Base-by-base conservation (phyloP, 1,284 basidiomycete species). In the Ceratobasidium sp. region DNA sequence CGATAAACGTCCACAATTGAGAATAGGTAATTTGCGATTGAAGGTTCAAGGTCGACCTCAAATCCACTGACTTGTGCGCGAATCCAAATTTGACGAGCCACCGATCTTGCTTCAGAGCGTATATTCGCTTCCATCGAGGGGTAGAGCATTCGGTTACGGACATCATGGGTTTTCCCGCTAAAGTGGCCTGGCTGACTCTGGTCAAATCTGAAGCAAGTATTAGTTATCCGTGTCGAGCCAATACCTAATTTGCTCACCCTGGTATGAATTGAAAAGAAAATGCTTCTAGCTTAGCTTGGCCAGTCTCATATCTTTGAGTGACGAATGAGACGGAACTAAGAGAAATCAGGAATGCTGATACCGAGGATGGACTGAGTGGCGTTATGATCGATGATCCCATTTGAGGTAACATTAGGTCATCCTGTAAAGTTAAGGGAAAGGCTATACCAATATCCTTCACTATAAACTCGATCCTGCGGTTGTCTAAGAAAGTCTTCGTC, bases 201-300 rank as follows among this genome's bases (percentile, higher is more conserved):
- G 81, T 92, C 90, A 84, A 98, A 97, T 40, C 93, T 95, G 82
- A 57, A 46, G 17, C 15, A 78, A 40, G 23, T 38, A 17, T 48
- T 46, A 78, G 66, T 75, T 61, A 77, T 62, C 28, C 73, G 20
- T 40, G 62, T 15, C 48, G 23, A 33, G 33, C n/a, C 5, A 33
- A 33, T 56, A 48, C 2, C n/a, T n/a, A 13, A 46, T 56, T 1
- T 46, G 82, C 89, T 80, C 85, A 95, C 94, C 88, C 85, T 50
- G 92, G 85, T 3, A 97, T 89, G 83, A 98, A 97, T 84, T 96
- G 94, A 83, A 97, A 91, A 13, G 92, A 92, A 79, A 96, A 89
- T 20, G 89, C 88, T 75, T 88, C 87, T 83, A 97, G 91, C 12
- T 86, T 87, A 74, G 93, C 93, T 81, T 92, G 88, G 0, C 96